A percentile compares a stretch with the other conserved stretches of the same genome.
These are phyloP conservation scores for Thalassiosira pacifica DNA, from an alignment of 352 stramenopile genomes.

Conservation along the genomic window DNA sequence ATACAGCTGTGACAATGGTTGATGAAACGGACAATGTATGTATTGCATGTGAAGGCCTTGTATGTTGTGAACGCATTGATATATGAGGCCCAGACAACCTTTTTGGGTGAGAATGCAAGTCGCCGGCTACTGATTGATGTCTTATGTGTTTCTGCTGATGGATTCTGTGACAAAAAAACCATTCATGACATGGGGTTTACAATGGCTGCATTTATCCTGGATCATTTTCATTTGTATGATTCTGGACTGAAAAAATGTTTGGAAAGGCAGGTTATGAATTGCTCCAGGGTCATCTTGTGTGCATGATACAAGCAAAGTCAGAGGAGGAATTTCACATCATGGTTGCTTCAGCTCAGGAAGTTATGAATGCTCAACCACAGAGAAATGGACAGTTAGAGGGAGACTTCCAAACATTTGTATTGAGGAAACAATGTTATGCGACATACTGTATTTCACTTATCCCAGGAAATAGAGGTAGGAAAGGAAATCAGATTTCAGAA, in stretches of 20 bases:
- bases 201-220: conserved; percentile 42
- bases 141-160: conserved; percentile 41
- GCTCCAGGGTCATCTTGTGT: conserved; percentile 27
- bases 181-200: conserved; percentile 40
- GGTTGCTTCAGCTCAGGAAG: background rate
- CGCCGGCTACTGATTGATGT: conserved; percentile 20
- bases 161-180: conserved; percentile 49
- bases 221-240: conserved; percentile 55
- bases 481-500: conserved; percentile 15
- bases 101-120: conserved; percentile 23
- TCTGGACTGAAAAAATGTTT: conserved; percentile 43
- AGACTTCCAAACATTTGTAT: conserved; percentile 8
- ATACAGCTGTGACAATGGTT: conserved; percentile 40
- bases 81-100: conserved; percentile 31
- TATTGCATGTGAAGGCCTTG: conserved; percentile 48
- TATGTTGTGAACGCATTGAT: conserved; percentile 34
- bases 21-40: conserved; percentile 35
- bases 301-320: conserved; percentile 36
- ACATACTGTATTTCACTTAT: conserved; percentile 1
- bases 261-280: conserved; percentile 25
- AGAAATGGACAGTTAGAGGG: background rate
- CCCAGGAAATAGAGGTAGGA: background rate
- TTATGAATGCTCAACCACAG: background rate
- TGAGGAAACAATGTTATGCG: background rate
- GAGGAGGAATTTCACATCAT: conserved; percentile 18